These are phyloP conservation scores for Schoenoplectus triqueter DNA, from an alignment of 202 grass and related monocot genomes.

Conservation along the genomic window DNA sequence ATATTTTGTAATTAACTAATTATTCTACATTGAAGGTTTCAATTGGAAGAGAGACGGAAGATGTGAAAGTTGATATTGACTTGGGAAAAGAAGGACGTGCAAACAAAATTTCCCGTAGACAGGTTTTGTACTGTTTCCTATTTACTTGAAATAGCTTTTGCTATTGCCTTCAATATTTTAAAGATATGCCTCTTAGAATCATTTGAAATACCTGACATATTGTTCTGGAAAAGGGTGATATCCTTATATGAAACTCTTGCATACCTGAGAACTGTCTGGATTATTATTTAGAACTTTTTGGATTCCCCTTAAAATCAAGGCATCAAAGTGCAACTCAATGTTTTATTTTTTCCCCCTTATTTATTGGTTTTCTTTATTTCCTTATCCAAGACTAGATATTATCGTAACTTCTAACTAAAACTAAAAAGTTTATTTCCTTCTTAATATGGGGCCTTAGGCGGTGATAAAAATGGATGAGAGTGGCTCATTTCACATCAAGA, in stretches of 20 bases:
- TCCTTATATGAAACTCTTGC: background rate
- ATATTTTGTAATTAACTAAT: constrained; percentile 32
- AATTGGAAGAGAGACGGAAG: constrained; percentile 92
- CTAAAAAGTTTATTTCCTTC: background rate
- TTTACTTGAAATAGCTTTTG: constrained; percentile 36
- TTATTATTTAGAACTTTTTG: background rate
- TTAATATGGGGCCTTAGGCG: constrained; percentile 47
- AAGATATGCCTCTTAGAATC: background rate
- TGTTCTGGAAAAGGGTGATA: background rate
- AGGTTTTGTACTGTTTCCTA: constrained; percentile 49
- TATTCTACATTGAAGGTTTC: constrained; percentile 60
- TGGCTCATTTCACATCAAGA: constrained; percentile 81
- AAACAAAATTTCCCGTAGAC: constrained; percentile 92
- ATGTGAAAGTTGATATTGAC: constrained; percentile 92
- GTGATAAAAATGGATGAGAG: constrained; percentile 89
- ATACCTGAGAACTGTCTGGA: constrained; percentile 14
- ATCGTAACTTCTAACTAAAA: background rate
- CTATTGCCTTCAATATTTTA: background rate
- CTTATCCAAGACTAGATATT: background rate
- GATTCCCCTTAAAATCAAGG: background rate
- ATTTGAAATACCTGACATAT: constrained; percentile 4
- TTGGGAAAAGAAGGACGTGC: constrained; percentile 90
- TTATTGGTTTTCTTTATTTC: background rate
- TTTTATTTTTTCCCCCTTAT: background rate
- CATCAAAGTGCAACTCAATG: background rate